Evolutionary conservation across 139 green algal species (phyloP), one percentile per base, ranked within the genome.

Genomic region (Mychonastes homosphaera): DNA sequence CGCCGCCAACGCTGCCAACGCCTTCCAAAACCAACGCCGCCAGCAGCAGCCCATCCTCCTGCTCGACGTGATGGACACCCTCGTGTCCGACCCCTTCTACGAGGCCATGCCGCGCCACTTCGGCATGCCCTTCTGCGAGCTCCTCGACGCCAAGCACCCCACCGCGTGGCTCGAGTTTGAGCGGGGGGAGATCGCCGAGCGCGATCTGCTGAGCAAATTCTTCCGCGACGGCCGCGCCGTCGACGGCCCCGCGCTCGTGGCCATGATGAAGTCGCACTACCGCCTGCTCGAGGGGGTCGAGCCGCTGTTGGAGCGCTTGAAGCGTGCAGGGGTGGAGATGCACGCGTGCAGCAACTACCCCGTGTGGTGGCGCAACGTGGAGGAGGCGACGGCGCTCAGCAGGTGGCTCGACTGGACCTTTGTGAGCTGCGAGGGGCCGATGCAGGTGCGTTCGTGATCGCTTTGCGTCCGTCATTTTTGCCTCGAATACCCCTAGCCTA

Each of bases 121-220:
- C 46, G 34, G 56, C 52, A 68, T 76, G 19, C 52, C 60, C 4
- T 82, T 86, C 52, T 58, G 80, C 34, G 82, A 93, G 66, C 65
- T 95, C 18, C 66, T 94, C 32, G 55, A 68, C 3, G 56, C 66
- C 23, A 95, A 95, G 72, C 86, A 94, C 49, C 86, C 86, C 28
- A 84, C 73, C 3, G 78, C 84, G 3, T 95, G 86, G 86, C 38
- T 94, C 2, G 79, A 87, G 30, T 95, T 95, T 78, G 86, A 95
- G 40, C 74, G 54, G 10, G 87, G 72, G 1, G 23, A 74, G 0
- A 84, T 95, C 46, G 55, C 28, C 0, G 78, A 95, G 57, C 58
- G 80, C 12, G 52, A 91, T 59, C 47, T 92, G 16, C 29, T 87
- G 1, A 43, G 29, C 12, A 83, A 77, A 21, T 95, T 95, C 67